Evolutionary conservation across 2,329 filamentous ascomycete species (phyloP).

Genomic region (Pseudonectria buxi): DNA sequence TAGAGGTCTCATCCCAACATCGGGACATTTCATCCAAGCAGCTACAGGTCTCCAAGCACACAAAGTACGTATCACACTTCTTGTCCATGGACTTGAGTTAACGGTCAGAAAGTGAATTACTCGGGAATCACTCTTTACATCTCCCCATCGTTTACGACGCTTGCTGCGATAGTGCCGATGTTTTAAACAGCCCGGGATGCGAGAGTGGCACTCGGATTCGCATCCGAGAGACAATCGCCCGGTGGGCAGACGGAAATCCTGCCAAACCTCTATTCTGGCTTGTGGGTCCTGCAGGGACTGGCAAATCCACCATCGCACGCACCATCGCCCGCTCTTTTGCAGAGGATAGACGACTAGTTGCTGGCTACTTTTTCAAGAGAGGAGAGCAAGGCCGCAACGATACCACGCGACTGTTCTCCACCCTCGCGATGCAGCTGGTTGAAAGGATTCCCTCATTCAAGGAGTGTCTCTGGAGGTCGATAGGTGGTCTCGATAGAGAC

Average conservation of each 20-base stretch:
- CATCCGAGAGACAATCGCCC: not conserved
- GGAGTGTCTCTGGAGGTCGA: not conserved
- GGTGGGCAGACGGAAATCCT: not conserved
- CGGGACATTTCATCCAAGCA: no score
- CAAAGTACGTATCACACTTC: no score
- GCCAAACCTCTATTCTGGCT: conserved; percentile 1
- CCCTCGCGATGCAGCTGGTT: conserved; percentile 30
- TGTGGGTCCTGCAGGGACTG: conserved; percentile 10
- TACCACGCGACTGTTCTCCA: conserved; percentile 30
- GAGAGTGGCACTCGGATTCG: not conserved
- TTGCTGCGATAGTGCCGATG: conserved; percentile 1
- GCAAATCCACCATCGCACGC: conserved; percentile 15
- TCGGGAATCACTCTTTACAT: no score
- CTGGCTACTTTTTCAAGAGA: conserved; percentile 38
- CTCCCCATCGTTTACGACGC: not conserved
- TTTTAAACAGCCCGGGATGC: not conserved
- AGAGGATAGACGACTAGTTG: conserved; percentile 11
- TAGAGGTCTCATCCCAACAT: no score
- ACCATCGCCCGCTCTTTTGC: not conserved
- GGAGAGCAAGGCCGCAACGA: conserved; percentile 29
- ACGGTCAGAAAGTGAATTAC: no score
- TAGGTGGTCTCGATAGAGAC: not conserved
- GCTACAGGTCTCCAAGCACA: no score
- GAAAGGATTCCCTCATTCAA: conserved; percentile 16
- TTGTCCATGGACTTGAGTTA: no score